Evolutionary conservation across 1,284 basidiomycete species (phyloP).

Genomic region (Cryptococcus neoformans): DNA sequence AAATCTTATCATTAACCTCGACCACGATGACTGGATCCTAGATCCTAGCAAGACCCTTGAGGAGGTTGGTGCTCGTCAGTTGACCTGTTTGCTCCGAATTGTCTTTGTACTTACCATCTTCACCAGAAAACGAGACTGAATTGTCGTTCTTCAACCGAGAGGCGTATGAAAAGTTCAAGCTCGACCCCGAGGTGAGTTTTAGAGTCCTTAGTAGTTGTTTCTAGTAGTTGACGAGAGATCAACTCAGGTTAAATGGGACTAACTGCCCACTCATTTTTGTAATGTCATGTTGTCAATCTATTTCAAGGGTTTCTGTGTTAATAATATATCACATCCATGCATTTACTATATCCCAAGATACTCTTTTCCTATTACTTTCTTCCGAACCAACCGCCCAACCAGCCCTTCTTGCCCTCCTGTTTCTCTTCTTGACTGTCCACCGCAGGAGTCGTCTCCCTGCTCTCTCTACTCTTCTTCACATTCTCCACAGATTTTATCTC

Average conservation of each 20-base stretch:
- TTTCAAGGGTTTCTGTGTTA: background rate
- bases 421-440: slow-evolving; percentile 2
- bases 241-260: slow-evolving; percentile 3
- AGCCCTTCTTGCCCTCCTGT: slow-evolving; percentile 33
- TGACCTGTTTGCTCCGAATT: background rate
- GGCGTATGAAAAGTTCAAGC: slow-evolving; percentile 73
- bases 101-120: background rate
- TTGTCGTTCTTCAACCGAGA: slow-evolving; percentile 80
- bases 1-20: slow-evolving; percentile 92
- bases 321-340: background rate
- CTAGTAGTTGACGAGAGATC: background rate
- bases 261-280: background rate
- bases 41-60: slow-evolving; percentile 63
- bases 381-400: slow-evolving; percentile 49
- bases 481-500: slow-evolving; percentile 18
- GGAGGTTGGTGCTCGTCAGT: slow-evolving; percentile 70
- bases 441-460: slow-evolving; percentile 6
- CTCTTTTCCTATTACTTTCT: slow-evolving; percentile 8
- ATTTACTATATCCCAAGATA: background rate
- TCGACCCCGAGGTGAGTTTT: slow-evolving; percentile 65
- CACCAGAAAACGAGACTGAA: slow-evolving; percentile 87
- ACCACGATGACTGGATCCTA: slow-evolving; percentile 89
- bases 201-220: background rate
- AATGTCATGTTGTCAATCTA: background rate
- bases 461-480: slow-evolving; percentile 17